Evolutionary conservation across 306 rosid genomes (phyloP).

Genomic region (Fragaria vesca): DNA sequence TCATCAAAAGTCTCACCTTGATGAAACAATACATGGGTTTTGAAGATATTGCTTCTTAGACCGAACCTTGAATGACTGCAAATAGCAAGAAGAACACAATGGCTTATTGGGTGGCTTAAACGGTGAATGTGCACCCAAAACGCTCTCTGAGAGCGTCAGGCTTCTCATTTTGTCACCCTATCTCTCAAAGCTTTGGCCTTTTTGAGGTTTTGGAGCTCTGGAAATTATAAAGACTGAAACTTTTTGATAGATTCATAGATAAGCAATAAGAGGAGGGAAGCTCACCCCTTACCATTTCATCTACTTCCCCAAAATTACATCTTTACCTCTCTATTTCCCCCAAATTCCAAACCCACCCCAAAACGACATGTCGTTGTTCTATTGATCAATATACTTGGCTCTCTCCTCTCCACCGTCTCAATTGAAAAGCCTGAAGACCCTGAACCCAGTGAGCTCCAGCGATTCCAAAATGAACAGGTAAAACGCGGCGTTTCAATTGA

Average conservation of each 20-base stretch:
- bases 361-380: background rate
- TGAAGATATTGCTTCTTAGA: conserved; percentile 35
- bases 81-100: conserved; percentile 21
- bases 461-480: conserved; percentile 22
- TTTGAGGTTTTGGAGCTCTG: background rate
- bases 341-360: background rate
- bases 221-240: background rate
- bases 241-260: conserved; percentile 18
- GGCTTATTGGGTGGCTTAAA: conserved; percentile 40
- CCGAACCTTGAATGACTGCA: conserved; percentile 34
- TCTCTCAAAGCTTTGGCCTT: conserved; percentile 5
- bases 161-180: conserved; percentile 42
- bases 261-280: conserved; percentile 18
- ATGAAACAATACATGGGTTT: conserved; percentile 26
- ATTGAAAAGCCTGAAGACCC: background rate
- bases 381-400: background rate
- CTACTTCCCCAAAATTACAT: conserved; percentile 1
- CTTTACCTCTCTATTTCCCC: background rate
- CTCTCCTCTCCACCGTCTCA: background rate
- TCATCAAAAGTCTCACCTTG: conserved; percentile 30
- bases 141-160: conserved; percentile 44
- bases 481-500: background rate
- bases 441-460: conserved; percentile 3
- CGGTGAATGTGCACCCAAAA: conserved; percentile 35
- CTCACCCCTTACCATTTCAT: conserved; percentile 11